Conservation (phyloP, 1,284 basidiomycete species). For the Rhodotorula sp. region DNA sequence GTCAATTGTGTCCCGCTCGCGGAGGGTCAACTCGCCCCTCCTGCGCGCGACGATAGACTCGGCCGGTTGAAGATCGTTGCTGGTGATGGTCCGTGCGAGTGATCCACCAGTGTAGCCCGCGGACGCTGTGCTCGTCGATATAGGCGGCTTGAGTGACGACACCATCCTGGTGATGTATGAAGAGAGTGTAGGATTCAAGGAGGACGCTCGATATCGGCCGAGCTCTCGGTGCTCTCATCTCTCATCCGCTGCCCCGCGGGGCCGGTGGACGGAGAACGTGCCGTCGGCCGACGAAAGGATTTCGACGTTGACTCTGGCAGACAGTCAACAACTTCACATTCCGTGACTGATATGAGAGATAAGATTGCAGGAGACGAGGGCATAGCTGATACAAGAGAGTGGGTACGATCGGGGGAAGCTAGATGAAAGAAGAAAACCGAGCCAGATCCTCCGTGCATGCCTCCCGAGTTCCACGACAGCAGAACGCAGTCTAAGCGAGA, state of each 20-base stretch:
- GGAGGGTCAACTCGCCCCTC: constrained; percentile 12
- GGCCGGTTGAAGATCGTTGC: constrained; percentile 6
- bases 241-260: neutral
- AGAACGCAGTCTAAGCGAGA: constrained; percentile 10
- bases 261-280: neutral
- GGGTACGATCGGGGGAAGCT: too few species aligned
- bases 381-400: neutral
- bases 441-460: too few species aligned
- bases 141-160: neutral
- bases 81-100: constrained; percentile 9
- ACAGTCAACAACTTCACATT: too few species aligned
- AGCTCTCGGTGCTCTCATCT: neutral
- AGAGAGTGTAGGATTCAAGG: neutral
- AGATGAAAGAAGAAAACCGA: too few species aligned
- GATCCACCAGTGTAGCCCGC: constrained; percentile 16
- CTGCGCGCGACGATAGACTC: constrained; percentile 20
- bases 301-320: neutral
- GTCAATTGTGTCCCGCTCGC: neutral
- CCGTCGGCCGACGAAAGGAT: neutral
- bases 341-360: too few species aligned
- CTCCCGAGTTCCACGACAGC: neutral
- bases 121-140: neutral
- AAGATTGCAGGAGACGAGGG: too few species aligned
- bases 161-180: neutral
- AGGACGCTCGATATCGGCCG: neutral